Base-by-base conservation (phyloP, 2,329 filamentous ascomycete genomes). In the Sporothrix pallida region DNA sequence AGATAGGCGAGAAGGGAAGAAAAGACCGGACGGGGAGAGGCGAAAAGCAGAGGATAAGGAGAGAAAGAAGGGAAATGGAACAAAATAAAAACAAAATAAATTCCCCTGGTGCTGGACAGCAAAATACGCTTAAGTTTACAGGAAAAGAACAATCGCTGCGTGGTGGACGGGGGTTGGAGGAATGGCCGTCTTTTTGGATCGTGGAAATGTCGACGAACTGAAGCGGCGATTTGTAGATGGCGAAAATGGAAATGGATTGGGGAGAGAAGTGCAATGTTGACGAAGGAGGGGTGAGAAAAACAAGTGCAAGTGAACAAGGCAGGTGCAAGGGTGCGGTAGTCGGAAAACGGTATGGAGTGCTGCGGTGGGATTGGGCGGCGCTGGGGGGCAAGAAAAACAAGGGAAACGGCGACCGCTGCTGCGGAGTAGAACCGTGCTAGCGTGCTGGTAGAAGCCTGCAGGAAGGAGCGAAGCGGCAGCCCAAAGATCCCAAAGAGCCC, bases 221-320 rank as follows among this genome's bases (percentile, higher is more conserved):
- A 44, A 67, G 62, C 62, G 62, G 62, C n/a, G 68, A 58, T 70
- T 54, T 54, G 50, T 44, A 13, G 52, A 58, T 58, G 68, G 52
- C 31, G 52, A 70, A 58, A 69, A 42, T 69, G 63, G 65, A 58
- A 69, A 42, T 69, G 63, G 65, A 56, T 46, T 70, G 50, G 67
- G 68, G 52, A 58, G 26, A 68, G 52, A 70, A 46, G 17, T 31
- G 31, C 31, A 9, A 20, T 70, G 68, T 70, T 70, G 68, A 70
- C 68, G 20, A 58, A 70, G 52, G 68, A 70, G 68, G 68, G 68
- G 52, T 58, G 68, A 37, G 68, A 70, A 70, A 70, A 70, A 58
- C 65, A 50, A 58, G 65, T 52, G 44, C 67, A 52, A 52, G 17
- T 46, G 17, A 23, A 42, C 37, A 70, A 31, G 26, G 60, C 37